A percentile compares a stretch with the other conserved stretches of the same genome.
Conservation (phyloP, 352 stramenopile species). For the Chrysophaeum taylorii region DNA sequence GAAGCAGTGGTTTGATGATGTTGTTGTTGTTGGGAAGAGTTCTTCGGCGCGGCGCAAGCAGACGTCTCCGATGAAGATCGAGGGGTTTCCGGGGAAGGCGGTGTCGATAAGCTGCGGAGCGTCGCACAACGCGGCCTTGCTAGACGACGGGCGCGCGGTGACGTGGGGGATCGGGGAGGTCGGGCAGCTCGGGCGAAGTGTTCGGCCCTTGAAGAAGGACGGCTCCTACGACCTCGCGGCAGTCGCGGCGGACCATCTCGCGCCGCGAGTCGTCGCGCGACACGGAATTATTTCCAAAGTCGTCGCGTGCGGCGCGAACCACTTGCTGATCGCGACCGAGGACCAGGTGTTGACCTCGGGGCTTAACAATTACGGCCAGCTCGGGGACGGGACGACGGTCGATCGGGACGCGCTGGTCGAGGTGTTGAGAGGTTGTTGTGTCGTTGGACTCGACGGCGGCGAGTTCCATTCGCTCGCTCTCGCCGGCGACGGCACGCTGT, state of each 20-base stretch:
- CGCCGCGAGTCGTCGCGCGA: conserved; percentile 22
- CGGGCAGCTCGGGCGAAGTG: conserved; percentile 53
- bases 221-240: conserved; percentile 53
- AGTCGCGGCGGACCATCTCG: conserved; percentile 64
- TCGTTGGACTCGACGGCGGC: conserved; percentile 63
- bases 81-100: too few species aligned
- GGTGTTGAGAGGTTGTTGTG: too few species aligned
- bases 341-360: conserved; percentile 70
- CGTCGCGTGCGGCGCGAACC: conserved; percentile 25
- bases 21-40: too few species aligned
- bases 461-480: conserved; percentile 81
- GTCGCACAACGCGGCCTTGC: conserved; percentile 7
- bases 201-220: conserved; percentile 20
- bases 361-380: conserved; percentile 91
- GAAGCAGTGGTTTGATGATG: conserved; percentile 76
- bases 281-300: conserved; percentile 1
- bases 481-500: conserved; percentile 68
- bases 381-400: conserved; percentile 69
- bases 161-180: conserved; percentile 80
- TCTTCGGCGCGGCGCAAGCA: conserved; percentile 31
- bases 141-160: conserved; percentile 50
- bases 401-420: conserved; percentile 32
- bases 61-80: conserved; percentile 13
- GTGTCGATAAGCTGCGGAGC: too few species aligned
- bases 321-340: conserved; percentile 37